phyloP scores from a whole-genome alignment of 139 green algal genomes.

The Gonium pectorale region DNA sequence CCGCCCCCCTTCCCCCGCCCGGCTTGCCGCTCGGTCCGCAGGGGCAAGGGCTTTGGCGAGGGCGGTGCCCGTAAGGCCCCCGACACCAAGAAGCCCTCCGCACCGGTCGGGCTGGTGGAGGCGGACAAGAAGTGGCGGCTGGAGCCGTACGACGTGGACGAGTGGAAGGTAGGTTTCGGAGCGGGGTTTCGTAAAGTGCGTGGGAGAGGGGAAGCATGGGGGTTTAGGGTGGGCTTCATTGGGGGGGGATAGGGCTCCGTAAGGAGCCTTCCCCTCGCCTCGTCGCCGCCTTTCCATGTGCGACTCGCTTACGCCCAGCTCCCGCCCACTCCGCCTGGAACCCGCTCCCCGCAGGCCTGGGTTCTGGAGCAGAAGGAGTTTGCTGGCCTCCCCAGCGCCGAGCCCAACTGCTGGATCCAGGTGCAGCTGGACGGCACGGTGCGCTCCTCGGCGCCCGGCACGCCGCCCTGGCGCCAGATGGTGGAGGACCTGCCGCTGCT shows the following conservation, averaged over 20 bases:
- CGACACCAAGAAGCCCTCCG: not conserved
- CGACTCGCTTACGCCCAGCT: no score
- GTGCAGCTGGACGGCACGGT: slow-evolving; percentile 92
- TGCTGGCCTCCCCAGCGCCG: slow-evolving; percentile 40
- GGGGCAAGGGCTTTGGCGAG: slow-evolving; percentile 72
- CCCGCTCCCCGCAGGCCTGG: slow-evolving; percentile 77
- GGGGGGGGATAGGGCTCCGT: no score
- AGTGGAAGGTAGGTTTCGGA: slow-evolving; percentile 73
- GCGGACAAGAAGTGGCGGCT: slow-evolving; percentile 80
- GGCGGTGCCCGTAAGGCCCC: not conserved
- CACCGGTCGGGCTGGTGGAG: slow-evolving; percentile 53
- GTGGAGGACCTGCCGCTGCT: slow-evolving; percentile 85
- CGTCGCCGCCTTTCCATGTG: no score
- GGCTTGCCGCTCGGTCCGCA: slow-evolving; percentile 1
- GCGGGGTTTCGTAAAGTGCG: no score
- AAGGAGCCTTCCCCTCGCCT: no score
- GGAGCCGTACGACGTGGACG: slow-evolving; percentile 48
- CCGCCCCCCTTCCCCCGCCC: no score
- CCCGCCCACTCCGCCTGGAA: no score
- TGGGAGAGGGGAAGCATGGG: no score
- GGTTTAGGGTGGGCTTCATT: no score
- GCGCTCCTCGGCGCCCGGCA: slow-evolving; percentile 77
- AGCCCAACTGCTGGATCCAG: slow-evolving; percentile 70
- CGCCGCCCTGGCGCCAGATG: slow-evolving; percentile 84
- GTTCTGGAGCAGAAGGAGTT: slow-evolving; percentile 81